Percentiles rank a stretch among this genome's conserved stretches.
phyloP scores from a whole-genome alignment of 371 early-diverging fungal species.

The Synchytrium microbalum region DNA sequence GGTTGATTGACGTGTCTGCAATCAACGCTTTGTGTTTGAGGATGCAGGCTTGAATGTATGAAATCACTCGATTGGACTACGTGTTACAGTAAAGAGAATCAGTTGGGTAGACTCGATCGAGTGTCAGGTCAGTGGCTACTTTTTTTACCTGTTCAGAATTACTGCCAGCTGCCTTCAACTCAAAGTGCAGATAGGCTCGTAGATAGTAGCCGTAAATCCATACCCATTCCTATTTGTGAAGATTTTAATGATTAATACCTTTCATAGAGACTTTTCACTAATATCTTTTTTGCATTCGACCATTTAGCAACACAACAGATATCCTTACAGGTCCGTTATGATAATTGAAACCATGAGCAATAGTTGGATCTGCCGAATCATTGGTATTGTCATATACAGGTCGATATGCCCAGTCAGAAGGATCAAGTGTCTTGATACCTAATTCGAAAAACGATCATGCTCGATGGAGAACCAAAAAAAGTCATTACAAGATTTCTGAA shows the following conservation, averaged over 20 bases:
- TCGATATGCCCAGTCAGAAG: constrained; percentile 78
- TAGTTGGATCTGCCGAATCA: constrained; percentile 68
- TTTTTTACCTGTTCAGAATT: constrained; percentile 16
- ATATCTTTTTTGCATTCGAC: background rate
- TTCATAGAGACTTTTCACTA: background rate
- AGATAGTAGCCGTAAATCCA: constrained; percentile 87
- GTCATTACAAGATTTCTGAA: background rate
- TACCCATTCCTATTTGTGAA: constrained; percentile 77
- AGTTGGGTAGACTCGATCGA: background rate
- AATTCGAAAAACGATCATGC: constrained; percentile 2
- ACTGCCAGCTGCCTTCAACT: constrained; percentile 21
- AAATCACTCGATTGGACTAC: constrained; percentile 13
- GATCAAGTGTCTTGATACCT: constrained; percentile 91
- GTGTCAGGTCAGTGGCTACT: background rate
- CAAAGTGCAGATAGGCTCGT: constrained; percentile 71
- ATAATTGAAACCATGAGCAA: constrained; percentile 93
- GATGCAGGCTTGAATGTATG: constrained; percentile 54
- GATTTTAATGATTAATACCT: background rate
- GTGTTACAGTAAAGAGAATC: background rate
- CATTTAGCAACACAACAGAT: background rate
- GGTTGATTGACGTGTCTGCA: constrained; percentile 34
- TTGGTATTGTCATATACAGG: constrained; percentile 87
- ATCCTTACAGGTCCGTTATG: constrained; percentile 83
- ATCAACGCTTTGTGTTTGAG: constrained; percentile 67
- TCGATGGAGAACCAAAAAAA: background rate